A percentile compares a stretch with the other conserved stretches of the same genome.
Conservation (phyloP, 1,284 basidiomycete species). For the Filobasidium uniguttulatum region DNA sequence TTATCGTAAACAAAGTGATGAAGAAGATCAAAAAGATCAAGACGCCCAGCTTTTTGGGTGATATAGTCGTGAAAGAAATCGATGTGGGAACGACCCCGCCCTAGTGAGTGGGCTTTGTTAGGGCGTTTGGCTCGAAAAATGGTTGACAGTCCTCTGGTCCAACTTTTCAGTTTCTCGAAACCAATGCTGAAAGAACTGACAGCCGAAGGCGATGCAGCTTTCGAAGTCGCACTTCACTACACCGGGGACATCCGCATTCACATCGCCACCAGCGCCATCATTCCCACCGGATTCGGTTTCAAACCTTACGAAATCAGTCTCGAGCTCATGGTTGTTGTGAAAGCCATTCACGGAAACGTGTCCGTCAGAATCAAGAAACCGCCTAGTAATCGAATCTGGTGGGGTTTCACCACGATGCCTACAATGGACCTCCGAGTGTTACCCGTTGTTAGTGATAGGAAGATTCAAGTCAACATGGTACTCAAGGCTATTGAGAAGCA, state of each 20-base stretch:
- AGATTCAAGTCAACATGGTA: conserved; percentile 50
- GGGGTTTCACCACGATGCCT: conserved; percentile 86
- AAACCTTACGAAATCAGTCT: conserved; percentile 80
- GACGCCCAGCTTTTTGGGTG: conserved; percentile 69
- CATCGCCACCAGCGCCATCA: conserved; percentile 65
- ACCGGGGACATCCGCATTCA: conserved; percentile 72
- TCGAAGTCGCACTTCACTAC: conserved; percentile 75
- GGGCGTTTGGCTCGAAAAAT: conserved; percentile 13
- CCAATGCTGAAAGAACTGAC: conserved; percentile 96
- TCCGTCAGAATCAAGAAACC: conserved; percentile 85
- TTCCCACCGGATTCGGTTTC: conserved; percentile 58
- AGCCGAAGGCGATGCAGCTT: conserved; percentile 74
- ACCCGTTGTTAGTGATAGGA: conserved; percentile 74
- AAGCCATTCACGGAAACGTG: conserved; percentile 79
- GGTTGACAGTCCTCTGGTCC: not conserved
- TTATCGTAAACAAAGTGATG: conserved; percentile 78
- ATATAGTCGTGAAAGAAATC: conserved; percentile 75
- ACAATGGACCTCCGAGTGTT: conserved; percentile 78
- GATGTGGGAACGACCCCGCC: conserved; percentile 69
- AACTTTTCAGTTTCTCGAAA: conserved; percentile 53
- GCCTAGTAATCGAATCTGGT: conserved; percentile 92
- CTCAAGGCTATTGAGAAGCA: conserved; percentile 76
- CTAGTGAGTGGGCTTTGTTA: conserved; percentile 21
- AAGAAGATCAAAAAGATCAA: conserved; percentile 86
- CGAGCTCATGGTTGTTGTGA: conserved; percentile 48